Base-by-base conservation (phyloP, 345 rosid species). In the Triadica sebifera region DNA sequence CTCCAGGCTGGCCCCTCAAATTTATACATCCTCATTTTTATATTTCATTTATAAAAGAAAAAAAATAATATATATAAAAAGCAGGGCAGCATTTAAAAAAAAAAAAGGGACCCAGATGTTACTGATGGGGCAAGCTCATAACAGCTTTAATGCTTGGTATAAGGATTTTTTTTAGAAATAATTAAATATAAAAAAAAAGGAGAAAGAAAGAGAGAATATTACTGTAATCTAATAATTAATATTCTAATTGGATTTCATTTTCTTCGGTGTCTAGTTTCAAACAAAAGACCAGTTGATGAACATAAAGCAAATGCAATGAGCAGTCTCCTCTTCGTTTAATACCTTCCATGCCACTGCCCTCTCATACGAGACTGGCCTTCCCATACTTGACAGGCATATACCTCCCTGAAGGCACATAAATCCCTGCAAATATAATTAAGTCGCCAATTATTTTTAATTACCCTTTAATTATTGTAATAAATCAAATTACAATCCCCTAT, bases 271-370 rank as follows among this genome's bases (percentile, higher is more conserved):
- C 0, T 12, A 65, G 70, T 24, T 24, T 90, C 88, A 94, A 71
- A 90, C 91, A 70, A 94, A 92, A 24, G 93, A 90, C 98, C 98
- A 94, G 72, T 88, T 94, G 62, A 74, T 72, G 77, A 92, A 91
- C 98, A 94, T 87, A 78, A 94, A 84, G 67, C 90, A 87, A 24
- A 94, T 82, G 82, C 97, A 92, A 85, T 94, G 93, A 78, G 86
- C 85, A 34, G 87, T 76, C 15, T 87, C 90, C 2, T 92, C 92
- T 0, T 90, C 98, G 12, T 89, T 86, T 20, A 92, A 72, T 56
- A 94, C 97, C 81, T 94, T 94, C 97, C 95, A 92, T 56, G 92
- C 97, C 10, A 88, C 82, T 16, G 91, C 97, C 55, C 89, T 89
- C 75, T 92, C 95, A 47, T 92, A 94, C 4, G 98, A 87, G 50